These are phyloP conservation scores for Aspergillus versicolor DNA, from an alignment of 2,329 filamentous ascomycete species.

Conservation along the genomic window DNA sequence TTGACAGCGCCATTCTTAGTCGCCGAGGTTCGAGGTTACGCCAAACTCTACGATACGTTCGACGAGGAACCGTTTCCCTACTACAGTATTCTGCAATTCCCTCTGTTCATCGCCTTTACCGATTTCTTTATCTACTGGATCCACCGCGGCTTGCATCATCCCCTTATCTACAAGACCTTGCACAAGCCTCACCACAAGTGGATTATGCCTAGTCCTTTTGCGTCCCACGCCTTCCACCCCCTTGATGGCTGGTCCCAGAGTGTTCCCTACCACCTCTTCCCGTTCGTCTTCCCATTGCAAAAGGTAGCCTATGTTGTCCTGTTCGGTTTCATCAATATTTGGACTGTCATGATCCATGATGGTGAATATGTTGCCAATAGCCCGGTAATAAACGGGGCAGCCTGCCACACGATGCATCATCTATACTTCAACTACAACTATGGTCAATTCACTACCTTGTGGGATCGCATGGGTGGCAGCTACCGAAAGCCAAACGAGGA, in stretches of 20 bases:
- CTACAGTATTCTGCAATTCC: constrained; percentile 83
- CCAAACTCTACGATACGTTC: constrained; percentile 81
- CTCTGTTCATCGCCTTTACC: constrained; percentile 83
- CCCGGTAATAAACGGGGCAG: constrained; percentile 89
- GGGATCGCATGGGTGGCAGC: constrained; percentile 83
- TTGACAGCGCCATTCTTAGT: constrained; percentile 81
- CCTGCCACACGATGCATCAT: constrained; percentile 92
- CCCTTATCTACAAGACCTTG: constrained; percentile 75
- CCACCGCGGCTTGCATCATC: constrained; percentile 81
- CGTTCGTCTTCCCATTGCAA: constrained; percentile 87
- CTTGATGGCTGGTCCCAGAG: constrained; percentile 87
- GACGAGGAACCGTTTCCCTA: constrained; percentile 71
- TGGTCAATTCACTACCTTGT: constrained; percentile 88
- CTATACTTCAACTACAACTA: constrained; percentile 89
- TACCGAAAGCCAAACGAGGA: constrained; percentile 84
- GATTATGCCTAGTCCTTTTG: constrained; percentile 97
- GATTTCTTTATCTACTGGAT: constrained; percentile 91
- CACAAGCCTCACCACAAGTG: constrained; percentile 99
- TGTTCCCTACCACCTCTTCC: constrained; percentile 88
- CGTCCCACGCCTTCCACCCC: constrained; percentile 92
- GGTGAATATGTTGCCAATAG: constrained; percentile 91
- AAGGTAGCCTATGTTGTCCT: constrained; percentile 84
- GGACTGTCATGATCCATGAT: constrained; percentile 95
- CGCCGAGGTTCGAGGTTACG: constrained; percentile 77
- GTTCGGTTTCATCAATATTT: constrained; percentile 92